These are phyloP conservation scores for Apiospora sp. DNA, from an alignment of 2,329 filamentous ascomycete genomes.

Conservation along the genomic window DNA sequence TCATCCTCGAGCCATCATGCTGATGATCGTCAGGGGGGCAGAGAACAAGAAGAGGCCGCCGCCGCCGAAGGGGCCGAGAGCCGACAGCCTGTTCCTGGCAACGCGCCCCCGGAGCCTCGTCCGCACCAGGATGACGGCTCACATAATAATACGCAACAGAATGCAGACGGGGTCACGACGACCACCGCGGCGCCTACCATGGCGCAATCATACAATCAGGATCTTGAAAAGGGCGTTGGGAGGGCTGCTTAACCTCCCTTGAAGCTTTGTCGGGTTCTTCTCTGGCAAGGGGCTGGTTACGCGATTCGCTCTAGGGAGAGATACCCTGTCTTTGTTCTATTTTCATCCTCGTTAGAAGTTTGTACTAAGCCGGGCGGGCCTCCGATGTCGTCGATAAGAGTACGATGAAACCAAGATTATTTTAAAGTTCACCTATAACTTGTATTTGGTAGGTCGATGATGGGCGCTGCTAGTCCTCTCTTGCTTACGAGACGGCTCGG, in stretches of 20 bases:
- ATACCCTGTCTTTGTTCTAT: conserved; percentile 1
- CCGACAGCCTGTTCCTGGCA: background rate
- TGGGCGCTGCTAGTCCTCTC: background rate
- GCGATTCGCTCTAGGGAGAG: background rate
- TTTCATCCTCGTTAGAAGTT: conserved; percentile 8
- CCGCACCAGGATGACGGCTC: background rate
- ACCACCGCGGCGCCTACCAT: background rate
- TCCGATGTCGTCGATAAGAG: background rate
- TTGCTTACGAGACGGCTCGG: background rate
- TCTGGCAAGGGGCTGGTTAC: background rate
- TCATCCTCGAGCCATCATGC: background rate
- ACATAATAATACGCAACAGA: background rate
- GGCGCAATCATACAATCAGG: background rate
- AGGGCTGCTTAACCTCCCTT: background rate
- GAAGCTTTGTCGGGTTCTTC: background rate
- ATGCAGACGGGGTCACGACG: background rate
- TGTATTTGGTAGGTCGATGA: background rate
- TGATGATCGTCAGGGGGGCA: background rate
- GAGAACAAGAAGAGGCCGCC: background rate
- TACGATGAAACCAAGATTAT: background rate
- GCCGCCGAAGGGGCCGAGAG: background rate
- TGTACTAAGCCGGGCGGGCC: background rate
- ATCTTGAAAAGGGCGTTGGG: background rate
- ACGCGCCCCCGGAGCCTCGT: background rate
- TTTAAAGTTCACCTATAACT: background rate